These are phyloP conservation scores for Lentinula guzmanii DNA, from an alignment of 768 basidiomycete species.

Conservation along the genomic window DNA sequence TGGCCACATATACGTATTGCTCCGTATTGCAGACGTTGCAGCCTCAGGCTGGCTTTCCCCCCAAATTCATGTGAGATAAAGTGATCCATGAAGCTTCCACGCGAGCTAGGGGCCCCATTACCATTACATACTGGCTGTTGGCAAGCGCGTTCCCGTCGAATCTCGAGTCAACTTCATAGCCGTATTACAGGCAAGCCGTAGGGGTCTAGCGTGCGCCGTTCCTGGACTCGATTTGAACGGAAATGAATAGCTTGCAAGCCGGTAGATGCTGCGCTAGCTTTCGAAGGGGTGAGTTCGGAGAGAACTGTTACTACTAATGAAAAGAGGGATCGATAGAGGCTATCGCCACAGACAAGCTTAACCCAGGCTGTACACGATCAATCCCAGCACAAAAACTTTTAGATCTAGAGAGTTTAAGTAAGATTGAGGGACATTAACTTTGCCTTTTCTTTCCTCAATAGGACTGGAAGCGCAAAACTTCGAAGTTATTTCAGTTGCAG, in stretches of 20 bases:
- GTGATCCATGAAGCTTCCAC: background rate
- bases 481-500: too few relatives aligned
- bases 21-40: background rate
- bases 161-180: background rate
- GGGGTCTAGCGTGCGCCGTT: background rate
- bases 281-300: too few relatives aligned
- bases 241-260: background rate
- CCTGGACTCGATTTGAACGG: background rate
- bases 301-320: too few relatives aligned
- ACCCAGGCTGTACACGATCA: background rate
- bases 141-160: background rate
- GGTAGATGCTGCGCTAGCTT: too few relatives aligned
- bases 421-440: background rate
- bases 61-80: background rate
- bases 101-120: background rate
- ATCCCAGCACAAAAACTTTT: background rate
- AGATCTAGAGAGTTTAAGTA: background rate
- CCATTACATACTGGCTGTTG: background rate
- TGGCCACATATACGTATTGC: background rate
- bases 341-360: background rate
- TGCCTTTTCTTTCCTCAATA: too few relatives aligned
- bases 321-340: background rate
- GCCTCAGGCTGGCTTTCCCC: background rate
- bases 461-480: too few relatives aligned
- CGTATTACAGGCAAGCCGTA: background rate